Conservation (phyloP, 352 stramenopile genomes). For the Phytophthora litchii region DNA sequence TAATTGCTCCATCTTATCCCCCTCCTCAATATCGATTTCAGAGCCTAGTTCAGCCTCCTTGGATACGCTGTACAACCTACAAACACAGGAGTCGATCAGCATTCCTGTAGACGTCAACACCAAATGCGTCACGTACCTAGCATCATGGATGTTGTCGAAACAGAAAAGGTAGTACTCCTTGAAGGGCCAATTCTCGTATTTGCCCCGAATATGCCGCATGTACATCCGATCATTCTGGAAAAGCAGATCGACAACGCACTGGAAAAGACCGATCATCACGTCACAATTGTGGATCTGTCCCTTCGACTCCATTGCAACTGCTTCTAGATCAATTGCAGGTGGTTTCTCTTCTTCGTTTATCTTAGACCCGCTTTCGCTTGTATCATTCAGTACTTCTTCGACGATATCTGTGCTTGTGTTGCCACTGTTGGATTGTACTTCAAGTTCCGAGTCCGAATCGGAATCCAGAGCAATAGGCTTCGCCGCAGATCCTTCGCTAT, state of each 20-base stretch:
- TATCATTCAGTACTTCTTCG: slow-evolving; percentile 13
- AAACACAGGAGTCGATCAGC: slow-evolving; percentile 9
- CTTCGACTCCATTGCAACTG: slow-evolving; percentile 19
- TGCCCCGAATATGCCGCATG: slow-evolving; percentile 45
- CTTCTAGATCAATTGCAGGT: slow-evolving; percentile 27
- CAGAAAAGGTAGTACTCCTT: slow-evolving; percentile 27
- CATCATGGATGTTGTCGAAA: slow-evolving; percentile 23
- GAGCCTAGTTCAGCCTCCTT: slow-evolving; percentile 11
- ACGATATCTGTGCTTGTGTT: slow-evolving; percentile 5
- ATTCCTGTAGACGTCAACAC: background rate
- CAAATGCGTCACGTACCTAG: slow-evolving; percentile 19
- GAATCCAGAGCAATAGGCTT: slow-evolving; percentile 60
- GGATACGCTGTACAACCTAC: slow-evolving; percentile 17
- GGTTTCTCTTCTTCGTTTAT: slow-evolving; percentile 19
- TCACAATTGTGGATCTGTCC: slow-evolving; percentile 33
- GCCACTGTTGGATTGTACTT: slow-evolving; percentile 7
- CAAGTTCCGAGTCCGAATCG: slow-evolving; percentile 43
- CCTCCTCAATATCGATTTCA: slow-evolving; percentile 17
- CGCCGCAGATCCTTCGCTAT: slow-evolving; percentile 38
- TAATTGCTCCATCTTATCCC: slow-evolving; percentile 27
- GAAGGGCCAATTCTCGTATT: slow-evolving; percentile 39
- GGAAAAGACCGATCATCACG: slow-evolving; percentile 52
- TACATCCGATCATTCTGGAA: slow-evolving; percentile 44
- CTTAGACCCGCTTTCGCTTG: slow-evolving; percentile 7
- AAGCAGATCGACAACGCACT: slow-evolving; percentile 38